These are phyloP conservation scores for Pseudocercospora crystallina DNA, from an alignment of 2,329 filamentous ascomycete genomes.

Conservation along the genomic window DNA sequence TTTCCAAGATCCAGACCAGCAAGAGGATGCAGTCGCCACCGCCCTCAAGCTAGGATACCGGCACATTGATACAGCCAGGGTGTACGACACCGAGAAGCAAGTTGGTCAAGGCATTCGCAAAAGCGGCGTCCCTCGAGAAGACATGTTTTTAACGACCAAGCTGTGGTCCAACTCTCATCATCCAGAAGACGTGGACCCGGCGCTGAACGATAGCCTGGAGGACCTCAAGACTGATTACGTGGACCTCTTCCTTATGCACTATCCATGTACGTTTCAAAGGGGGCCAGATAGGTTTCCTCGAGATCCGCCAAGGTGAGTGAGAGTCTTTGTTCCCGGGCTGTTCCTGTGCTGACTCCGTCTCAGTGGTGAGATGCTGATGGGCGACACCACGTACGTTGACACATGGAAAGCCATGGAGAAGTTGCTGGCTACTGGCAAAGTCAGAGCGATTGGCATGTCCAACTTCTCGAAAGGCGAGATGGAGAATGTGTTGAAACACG, in stretches of 20 bases:
- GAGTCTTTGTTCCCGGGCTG: too few species aligned
- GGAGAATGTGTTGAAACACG: conserved; percentile 44
- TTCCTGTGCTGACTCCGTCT: too few species aligned
- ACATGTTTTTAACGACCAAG: conserved; percentile 82
- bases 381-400: conserved; percentile 57
- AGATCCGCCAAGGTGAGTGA: too few species aligned
- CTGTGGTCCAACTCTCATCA: conserved; percentile 77
- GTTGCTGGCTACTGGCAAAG: conserved; percentile 49
- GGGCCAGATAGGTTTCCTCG: conserved; percentile 65
- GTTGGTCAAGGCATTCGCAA: conserved; percentile 77
- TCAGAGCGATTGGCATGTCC: conserved; percentile 50
- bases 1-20: conserved; percentile 42
- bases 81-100: conserved; percentile 79
- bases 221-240: conserved; percentile 37
- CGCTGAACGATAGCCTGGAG: conserved; percentile 66
- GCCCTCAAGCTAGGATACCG: conserved; percentile 49
- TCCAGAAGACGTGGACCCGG: conserved; percentile 44
- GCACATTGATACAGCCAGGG: conserved; percentile 60
- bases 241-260: conserved; percentile 41
- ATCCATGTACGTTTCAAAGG: conserved; percentile 64
- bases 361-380: conserved; percentile 5
- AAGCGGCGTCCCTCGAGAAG: conserved; percentile 70
- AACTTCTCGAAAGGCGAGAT: conserved; percentile 50
- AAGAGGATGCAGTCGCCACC: conserved; percentile 47
- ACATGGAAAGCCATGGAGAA: conserved; percentile 77